phyloP scores from a whole-genome alignment of 345 rosid species.

The Ceriops decandra region DNA sequence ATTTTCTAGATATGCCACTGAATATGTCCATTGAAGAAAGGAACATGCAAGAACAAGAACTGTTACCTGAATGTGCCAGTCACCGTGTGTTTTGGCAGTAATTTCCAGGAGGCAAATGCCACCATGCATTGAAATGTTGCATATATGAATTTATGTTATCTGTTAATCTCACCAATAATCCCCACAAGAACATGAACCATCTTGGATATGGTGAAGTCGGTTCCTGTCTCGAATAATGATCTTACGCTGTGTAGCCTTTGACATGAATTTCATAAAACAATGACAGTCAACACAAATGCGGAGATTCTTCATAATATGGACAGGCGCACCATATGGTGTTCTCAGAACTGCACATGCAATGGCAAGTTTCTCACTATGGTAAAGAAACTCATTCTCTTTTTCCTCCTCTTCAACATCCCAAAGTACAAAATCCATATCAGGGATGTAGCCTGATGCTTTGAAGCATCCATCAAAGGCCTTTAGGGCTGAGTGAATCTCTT shows the following conservation, averaged over 20 bases:
- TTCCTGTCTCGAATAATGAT: conserved; percentile 10
- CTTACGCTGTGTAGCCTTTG: conserved; percentile 13
- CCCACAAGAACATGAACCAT: conserved; percentile 16
- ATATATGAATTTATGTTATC: too few relatives aligned
- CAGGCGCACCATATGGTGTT: conserved; percentile 15
- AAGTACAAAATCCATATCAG: conserved; percentile 2
- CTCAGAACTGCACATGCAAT: conserved; percentile 9
- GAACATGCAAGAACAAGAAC: too few relatives aligned
- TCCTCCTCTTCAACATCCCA: conserved; percentile 11
- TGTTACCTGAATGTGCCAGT: too few relatives aligned
- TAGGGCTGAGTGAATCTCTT: conserved; percentile 9
- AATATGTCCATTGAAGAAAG: too few relatives aligned
- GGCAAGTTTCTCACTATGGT: conserved; percentile 23
- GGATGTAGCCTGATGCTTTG: conserved; percentile 2
- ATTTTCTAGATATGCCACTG: too few relatives aligned
- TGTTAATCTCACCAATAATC: conserved; percentile 12
- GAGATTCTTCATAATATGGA: conserved; percentile 15
- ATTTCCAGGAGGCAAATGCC: too few relatives aligned
- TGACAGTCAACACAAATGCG: conserved; percentile 16
- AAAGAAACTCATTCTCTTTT: conserved; percentile 15
- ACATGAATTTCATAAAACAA: conserved; percentile 18
- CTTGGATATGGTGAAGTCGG: conserved; percentile 13
- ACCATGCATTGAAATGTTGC: too few relatives aligned
- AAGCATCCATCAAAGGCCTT: conserved; percentile 7
- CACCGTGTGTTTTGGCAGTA: too few relatives aligned